A percentile compares a stretch with the other conserved stretches of the same genome.
Evolutionary conservation across 1,284 basidiomycete genomes (phyloP).

Genomic region (Ceratobasidium sp.): DNA sequence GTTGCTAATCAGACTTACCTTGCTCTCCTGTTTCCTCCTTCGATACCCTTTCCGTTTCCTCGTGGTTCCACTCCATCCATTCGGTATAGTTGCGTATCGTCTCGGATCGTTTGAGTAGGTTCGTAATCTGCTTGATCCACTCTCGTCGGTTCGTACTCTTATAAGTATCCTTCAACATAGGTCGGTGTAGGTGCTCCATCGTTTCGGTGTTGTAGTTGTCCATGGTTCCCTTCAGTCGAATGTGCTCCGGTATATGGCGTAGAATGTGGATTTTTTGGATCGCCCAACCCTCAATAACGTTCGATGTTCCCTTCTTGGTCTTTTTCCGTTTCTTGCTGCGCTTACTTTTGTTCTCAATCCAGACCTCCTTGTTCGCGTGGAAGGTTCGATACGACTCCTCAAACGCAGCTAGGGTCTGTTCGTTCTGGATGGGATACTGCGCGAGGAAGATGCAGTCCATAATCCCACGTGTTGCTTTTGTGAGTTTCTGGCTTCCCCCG

Average conservation of each 20-base stretch:
- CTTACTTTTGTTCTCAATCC: conserved; percentile 8
- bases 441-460: conserved; percentile 2
- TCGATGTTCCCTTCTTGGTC: neutral
- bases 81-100: neutral
- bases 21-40: neutral
- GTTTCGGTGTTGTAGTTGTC: conserved; percentile 22
- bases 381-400: neutral
- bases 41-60: neutral
- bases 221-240: neutral
- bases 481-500: neutral
- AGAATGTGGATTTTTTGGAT: conserved; percentile 2
- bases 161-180: neutral
- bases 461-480: conserved; percentile 1
- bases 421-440: neutral
- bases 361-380: neutral
- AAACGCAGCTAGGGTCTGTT: neutral
- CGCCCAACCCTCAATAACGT: neutral
- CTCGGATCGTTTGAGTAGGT: neutral
- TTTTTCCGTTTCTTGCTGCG: conserved; percentile 4
- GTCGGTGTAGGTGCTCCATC: conserved; percentile 14
- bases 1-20: neutral
- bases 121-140: neutral
- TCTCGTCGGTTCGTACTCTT: neutral
- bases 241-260: neutral
- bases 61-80: neutral